These are phyloP conservation scores for Colletotrichum sp. DNA, from an alignment of 2,329 filamentous ascomycete genomes.

Conservation along the genomic window DNA sequence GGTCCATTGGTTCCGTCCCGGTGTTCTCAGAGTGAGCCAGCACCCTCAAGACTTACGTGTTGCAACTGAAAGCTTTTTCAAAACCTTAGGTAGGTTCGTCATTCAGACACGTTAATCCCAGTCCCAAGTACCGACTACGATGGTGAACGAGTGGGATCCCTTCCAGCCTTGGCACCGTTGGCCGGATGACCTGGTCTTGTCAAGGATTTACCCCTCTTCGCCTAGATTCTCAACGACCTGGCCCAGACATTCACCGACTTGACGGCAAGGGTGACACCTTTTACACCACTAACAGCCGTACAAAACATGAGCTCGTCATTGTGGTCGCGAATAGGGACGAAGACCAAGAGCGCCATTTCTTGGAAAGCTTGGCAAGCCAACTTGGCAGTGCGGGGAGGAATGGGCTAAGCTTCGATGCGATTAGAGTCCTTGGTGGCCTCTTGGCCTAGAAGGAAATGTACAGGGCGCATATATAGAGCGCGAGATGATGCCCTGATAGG, in stretches of 20 bases:
- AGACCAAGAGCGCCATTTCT: neutral
- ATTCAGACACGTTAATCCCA: neutral
- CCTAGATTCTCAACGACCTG: neutral
- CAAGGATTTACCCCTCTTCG: neutral
- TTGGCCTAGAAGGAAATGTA: neutral
- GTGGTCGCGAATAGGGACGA: neutral
- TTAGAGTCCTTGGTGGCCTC: neutral
- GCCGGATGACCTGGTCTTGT: neutral
- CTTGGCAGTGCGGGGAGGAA: neutral
- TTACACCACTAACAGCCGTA: neutral
- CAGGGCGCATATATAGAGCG: neutral
- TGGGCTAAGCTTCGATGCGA: neutral
- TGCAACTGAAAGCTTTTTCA: neutral
- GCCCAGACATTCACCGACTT: neutral
- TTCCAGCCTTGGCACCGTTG: neutral
- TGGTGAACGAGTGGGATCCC: neutral
- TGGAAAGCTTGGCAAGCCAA: neutral
- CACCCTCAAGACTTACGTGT: neutral
- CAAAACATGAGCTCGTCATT: neutral
- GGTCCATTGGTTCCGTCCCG: rapidly evolving
- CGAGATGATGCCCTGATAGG: rapidly evolving
- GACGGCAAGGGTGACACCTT: neutral
- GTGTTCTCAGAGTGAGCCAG: neutral
- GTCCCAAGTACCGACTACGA: neutral
- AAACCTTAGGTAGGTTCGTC: rapidly evolving